phyloP scores from a whole-genome alignment of 2,329 filamentous ascomycete genomes.

The Neofusicoccum sp. region DNA sequence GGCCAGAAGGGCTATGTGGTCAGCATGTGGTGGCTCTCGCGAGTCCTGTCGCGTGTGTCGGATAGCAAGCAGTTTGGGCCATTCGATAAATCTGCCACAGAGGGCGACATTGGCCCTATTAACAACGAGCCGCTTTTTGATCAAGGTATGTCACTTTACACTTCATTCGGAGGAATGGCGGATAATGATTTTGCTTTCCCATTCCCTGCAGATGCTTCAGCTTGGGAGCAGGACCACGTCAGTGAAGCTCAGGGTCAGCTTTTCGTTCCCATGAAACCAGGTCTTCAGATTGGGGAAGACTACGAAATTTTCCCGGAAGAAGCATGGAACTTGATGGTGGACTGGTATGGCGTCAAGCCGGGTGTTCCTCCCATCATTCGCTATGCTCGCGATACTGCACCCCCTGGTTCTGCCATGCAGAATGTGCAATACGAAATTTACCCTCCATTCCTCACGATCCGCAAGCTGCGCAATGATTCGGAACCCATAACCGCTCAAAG shows the following conservation, averaged over 20 bases:
- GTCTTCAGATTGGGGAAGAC: conserved; percentile 64
- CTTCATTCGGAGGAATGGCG: background rate
- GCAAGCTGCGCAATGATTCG: conserved; percentile 70
- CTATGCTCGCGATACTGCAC: conserved; percentile 74
- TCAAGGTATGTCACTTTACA: conserved; percentile 21
- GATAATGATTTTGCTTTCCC: background rate
- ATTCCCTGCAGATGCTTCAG: conserved; percentile 4
- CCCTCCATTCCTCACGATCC: conserved; percentile 81
- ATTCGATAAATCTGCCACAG: conserved; percentile 61
- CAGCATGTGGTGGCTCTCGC: conserved; percentile 76
- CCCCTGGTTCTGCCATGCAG: conserved; percentile 50
- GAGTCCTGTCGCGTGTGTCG: conserved; percentile 67
- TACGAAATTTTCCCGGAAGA: conserved; percentile 77
- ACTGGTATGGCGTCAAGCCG: conserved; percentile 78
- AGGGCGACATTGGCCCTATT: conserved; percentile 73
- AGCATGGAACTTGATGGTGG: conserved; percentile 78
- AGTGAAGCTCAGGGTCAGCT: conserved; percentile 45
- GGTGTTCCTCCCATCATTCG: conserved; percentile 73
- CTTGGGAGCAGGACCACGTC: conserved; percentile 24
- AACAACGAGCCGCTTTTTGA: conserved; percentile 62
- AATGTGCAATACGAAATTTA: conserved; percentile 83
- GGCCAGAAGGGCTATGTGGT: conserved; percentile 78
- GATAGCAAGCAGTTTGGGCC: conserved; percentile 47
- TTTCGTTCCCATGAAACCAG: conserved; percentile 75
- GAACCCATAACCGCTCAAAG: conserved; percentile 57